Evolutionary conservation across 2,329 filamentous ascomycete genomes (phyloP).

Genomic region (Ceratocystis eucalypticola): DNA sequence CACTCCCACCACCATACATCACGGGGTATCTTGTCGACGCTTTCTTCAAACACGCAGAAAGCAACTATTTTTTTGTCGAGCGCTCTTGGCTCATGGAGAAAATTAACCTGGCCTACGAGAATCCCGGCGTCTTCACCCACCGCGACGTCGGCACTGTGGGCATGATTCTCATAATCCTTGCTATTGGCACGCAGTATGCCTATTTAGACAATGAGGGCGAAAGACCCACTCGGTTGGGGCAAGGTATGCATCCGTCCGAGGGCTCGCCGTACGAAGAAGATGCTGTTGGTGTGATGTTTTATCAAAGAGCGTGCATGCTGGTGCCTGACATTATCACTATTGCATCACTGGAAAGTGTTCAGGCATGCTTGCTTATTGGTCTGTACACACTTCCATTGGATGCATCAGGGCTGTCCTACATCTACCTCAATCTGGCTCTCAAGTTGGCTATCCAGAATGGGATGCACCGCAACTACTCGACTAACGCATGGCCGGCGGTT

Average conservation of each 20-base stretch:
- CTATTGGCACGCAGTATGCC: conserved; percentile 39
- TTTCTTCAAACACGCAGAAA: conserved; percentile 37
- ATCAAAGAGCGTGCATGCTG: conserved; percentile 41
- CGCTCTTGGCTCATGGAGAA: conserved; percentile 31
- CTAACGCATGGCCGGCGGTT: conserved; percentile 33
- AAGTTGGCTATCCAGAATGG: conserved; percentile 47
- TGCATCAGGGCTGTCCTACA: conserved; percentile 42
- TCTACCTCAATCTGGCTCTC: conserved; percentile 41
- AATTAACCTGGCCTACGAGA: conserved; percentile 31
- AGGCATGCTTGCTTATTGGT: conserved; percentile 43
- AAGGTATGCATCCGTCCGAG: conserved; percentile 21
- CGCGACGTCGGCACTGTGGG: conserved; percentile 32
- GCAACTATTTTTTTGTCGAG: conserved; percentile 37
- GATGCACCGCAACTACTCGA: conserved; percentile 41
- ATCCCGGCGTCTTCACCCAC: conserved; percentile 28
- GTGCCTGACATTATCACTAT: conserved; percentile 44
- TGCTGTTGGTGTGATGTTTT: conserved; percentile 42
- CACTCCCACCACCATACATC: conserved; percentile 34
- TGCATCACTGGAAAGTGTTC: conserved; percentile 43
- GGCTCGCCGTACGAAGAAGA: conserved; percentile 33
- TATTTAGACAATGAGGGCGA: conserved; percentile 29
- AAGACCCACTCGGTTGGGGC: conserved; percentile 20
- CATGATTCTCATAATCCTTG: conserved; percentile 35
- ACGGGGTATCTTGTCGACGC: conserved; percentile 34
- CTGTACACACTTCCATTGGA: conserved; percentile 43